Conservation (phyloP, 139 green algal genomes). For the Chlorella sp. region DNA sequence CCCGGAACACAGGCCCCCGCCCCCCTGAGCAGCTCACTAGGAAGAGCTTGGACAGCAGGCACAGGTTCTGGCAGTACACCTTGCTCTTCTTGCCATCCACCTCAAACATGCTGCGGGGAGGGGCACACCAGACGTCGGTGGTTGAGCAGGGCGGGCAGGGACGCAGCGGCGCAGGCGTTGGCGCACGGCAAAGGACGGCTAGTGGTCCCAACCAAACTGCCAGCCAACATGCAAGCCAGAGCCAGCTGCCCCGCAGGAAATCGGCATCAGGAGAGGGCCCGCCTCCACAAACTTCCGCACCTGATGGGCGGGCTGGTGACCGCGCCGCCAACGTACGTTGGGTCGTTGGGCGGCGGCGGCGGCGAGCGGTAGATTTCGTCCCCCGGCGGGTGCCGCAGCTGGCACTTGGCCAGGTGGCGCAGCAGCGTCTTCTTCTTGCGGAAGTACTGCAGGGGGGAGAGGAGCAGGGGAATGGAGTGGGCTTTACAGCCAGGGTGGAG, state of each 20-base stretch:
- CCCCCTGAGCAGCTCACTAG: slow-evolving; percentile 46
- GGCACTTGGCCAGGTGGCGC: slow-evolving; percentile 64
- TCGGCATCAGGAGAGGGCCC: background rate
- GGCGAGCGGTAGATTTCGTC: slow-evolving; percentile 87
- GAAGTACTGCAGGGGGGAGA: slow-evolving; percentile 65
- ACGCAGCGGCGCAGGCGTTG: too few species aligned
- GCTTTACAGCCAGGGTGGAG: too few species aligned
- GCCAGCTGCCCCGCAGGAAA: background rate
- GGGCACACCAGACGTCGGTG: background rate
- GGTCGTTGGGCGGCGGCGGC: slow-evolving; percentile 47
- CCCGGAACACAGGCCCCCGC: too few species aligned
- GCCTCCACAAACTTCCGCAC: background rate
- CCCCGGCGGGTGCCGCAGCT: slow-evolving; percentile 66
- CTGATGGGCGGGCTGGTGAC: slow-evolving; percentile 59
- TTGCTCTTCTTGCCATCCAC: slow-evolving; percentile 86
- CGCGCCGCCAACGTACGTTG: slow-evolving; percentile 48
- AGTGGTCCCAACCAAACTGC: too few species aligned
- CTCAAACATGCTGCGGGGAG: slow-evolving; percentile 66
- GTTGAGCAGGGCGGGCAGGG: background rate
- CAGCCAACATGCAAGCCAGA: background rate
- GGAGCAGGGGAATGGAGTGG: background rate
- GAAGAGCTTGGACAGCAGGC: slow-evolving; percentile 99
- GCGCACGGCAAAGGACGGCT: too few species aligned
- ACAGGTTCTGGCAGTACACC: slow-evolving; percentile 93
- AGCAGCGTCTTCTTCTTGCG: slow-evolving; percentile 66